Conservation (phyloP, 1,284 basidiomycete genomes). For the Ustilago loliicola region DNA sequence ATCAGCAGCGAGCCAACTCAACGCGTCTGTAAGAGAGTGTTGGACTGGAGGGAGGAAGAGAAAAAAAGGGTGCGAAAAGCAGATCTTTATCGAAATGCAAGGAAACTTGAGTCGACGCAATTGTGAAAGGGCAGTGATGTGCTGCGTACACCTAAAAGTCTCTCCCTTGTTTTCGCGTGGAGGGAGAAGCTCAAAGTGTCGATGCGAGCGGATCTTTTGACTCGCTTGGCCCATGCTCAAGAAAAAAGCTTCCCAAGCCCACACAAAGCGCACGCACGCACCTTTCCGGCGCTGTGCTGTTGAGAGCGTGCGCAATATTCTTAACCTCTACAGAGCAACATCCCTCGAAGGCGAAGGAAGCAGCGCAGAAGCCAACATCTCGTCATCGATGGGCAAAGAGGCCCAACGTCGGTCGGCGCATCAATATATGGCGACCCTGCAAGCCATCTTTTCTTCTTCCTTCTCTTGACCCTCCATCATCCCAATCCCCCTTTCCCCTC, state of each 20-base stretch:
- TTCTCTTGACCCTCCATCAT: slow-evolving; percentile 23
- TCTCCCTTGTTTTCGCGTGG: neutral
- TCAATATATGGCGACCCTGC: slow-evolving; percentile 26
- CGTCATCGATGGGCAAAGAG: slow-evolving; percentile 9
- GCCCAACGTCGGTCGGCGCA: neutral
- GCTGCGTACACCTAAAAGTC: neutral
- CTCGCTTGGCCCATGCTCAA: slow-evolving; percentile 25
- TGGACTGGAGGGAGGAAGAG: slow-evolving; percentile 9
- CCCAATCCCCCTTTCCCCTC: slow-evolving; percentile 1
- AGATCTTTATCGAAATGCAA: slow-evolving; percentile 33
- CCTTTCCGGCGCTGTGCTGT: slow-evolving; percentile 15
- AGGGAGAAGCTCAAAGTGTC: too few relatives aligned
- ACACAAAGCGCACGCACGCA: slow-evolving; percentile 17
- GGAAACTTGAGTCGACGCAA: slow-evolving; percentile 30
- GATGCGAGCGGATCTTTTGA: slow-evolving; percentile 2
- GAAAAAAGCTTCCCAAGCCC: neutral
- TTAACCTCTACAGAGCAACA: neutral
- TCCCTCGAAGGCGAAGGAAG: neutral
- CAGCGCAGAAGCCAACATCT: slow-evolving; percentile 28
- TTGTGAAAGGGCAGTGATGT: too few relatives aligned
- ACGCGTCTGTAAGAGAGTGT: slow-evolving; percentile 8
- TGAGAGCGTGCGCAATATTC: neutral
- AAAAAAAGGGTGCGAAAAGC: slow-evolving; percentile 7
- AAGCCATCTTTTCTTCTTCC: slow-evolving; percentile 10
- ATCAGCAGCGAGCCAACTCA: slow-evolving; percentile 16